These are phyloP conservation scores for Tremellales sp. DNA, from an alignment of 1,284 basidiomycete genomes.

Conservation along the genomic window DNA sequence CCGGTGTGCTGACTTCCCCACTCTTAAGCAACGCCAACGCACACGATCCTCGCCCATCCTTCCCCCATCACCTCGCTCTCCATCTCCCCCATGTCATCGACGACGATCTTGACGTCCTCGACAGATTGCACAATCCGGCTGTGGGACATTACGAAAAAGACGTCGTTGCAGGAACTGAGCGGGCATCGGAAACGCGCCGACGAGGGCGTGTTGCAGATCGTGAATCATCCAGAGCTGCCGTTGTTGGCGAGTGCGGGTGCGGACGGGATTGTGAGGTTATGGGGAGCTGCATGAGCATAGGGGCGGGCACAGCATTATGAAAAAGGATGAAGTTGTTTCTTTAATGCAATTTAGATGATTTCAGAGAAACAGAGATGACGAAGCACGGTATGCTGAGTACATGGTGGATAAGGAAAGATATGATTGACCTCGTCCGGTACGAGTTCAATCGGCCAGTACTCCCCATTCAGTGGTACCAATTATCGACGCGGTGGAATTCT, in stretches of 20 bases:
- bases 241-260: conserved; percentile 90
- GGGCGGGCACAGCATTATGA: background rate
- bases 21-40: conserved; percentile 69
- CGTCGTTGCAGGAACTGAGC: conserved; percentile 84
- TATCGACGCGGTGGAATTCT: conserved; percentile 21
- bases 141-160: conserved; percentile 71
- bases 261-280: conserved; percentile 90
- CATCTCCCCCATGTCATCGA: conserved; percentile 67
- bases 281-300: conserved; percentile 26
- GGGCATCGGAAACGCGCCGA: conserved; percentile 77
- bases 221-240: conserved; percentile 67
- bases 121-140: conserved; percentile 92
- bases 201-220: conserved; percentile 71
- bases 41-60: conserved; percentile 85
- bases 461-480: too few relatives aligned
- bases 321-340: too few relatives aligned
- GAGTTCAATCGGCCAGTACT: too few relatives aligned
- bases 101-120: conserved; percentile 77
- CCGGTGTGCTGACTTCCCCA: conserved; percentile 3
- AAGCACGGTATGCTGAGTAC: too few relatives aligned
- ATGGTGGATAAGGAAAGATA: too few relatives aligned
- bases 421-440: too few relatives aligned
- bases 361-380: too few relatives aligned
- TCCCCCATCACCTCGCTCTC: conserved; percentile 87
- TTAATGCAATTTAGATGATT: too few relatives aligned